Evolutionary conservation across 345 rosid species (phyloP), one percentile per base, ranked within the genome.

Genomic region (Moricandia arvensis): DNA sequence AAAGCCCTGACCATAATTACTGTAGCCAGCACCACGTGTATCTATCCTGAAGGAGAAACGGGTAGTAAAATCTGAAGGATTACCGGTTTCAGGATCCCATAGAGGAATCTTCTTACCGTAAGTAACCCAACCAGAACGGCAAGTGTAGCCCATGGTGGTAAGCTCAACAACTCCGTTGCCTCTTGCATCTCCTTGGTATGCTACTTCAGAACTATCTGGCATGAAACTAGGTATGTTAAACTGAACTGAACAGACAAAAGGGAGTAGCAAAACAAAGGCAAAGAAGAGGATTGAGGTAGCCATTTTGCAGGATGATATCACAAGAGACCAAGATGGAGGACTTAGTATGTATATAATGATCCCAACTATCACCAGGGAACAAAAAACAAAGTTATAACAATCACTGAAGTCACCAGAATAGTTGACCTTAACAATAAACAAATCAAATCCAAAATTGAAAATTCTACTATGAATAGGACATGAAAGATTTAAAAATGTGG

Each of bases 21-120:
- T 4, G 5, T 15, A 45, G 6, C 0, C 30, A 35, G 8, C 43
- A 16, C 0, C 6, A 8, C 66, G 21, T 0, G 79, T 47, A 30
- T 79, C 79, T 5, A 79, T 75, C 9, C 75, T 68, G 69, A 79
- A 79, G 68, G 82, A 69, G 72, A 79, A 79, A 10, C 72, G 24
- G 7, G 79, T 79, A 6, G 16, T 59, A n/a, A 79, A 79, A 59
- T 79, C 82, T 5, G 69, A 55, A 33, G 75, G 75, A 59, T 16
- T 26, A 45, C 66, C 53, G 6, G 1, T 58, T 37, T 7, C 5
- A 0, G 68, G 71, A 24, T 63, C 8, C 79, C 79, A 79, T 18
- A 79, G 5, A 10, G 67, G 82, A 7, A 79, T 6, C 24, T 63
- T 9, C 29, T 59, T 38, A 9, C 71, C 72, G 59, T 79, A 79